Conservation (phyloP, 2,329 filamentous ascomycete genomes). For the Orbilia oligospora region DNA sequence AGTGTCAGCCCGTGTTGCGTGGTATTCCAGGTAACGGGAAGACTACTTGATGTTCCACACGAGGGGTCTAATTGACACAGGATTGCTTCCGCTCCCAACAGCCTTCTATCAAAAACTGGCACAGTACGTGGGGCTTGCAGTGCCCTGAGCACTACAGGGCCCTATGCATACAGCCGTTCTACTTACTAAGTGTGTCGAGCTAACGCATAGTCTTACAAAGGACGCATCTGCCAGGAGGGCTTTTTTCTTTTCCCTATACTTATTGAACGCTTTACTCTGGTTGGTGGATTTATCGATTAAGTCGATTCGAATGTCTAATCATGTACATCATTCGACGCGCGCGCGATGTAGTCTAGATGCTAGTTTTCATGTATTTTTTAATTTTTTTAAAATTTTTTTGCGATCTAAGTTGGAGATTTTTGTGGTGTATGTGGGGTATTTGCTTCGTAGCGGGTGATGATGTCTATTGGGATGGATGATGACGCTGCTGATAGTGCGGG, state of each 20-base stretch:
- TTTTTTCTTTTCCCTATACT: conserved; percentile 9
- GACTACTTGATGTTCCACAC: background rate
- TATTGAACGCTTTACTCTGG: conserved; percentile 10
- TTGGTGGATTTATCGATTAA: conserved; percentile 18
- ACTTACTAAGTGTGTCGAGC: conserved; percentile 14
- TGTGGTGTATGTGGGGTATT: conserved; percentile 13
- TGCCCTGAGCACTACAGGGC: background rate
- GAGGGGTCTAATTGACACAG: background rate
- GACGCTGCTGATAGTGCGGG: conserved; percentile 27
- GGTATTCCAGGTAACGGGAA: conserved; percentile 25
- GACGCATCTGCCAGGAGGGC: conserved; percentile 3
- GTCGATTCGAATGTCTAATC: conserved; percentile 33
- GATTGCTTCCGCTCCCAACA: background rate
- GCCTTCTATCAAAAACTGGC: conserved; percentile 2
- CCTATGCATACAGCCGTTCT: background rate
- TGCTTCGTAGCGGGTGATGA: background rate
- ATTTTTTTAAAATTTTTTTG: conserved; percentile 4
- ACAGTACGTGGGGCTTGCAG: background rate
- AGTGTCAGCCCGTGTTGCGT: conserved; percentile 19
- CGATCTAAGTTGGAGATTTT: conserved; percentile 25
- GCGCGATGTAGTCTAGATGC: conserved; percentile 25
- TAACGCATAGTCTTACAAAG: conserved; percentile 7
- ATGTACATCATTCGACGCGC: conserved; percentile 37
- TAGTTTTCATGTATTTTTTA: conserved; percentile 3
- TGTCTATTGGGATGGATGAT: conserved; percentile 11